Conservation (phyloP, 2,329 filamentous ascomycete genomes). For the Monilinia aucupariae region DNA sequence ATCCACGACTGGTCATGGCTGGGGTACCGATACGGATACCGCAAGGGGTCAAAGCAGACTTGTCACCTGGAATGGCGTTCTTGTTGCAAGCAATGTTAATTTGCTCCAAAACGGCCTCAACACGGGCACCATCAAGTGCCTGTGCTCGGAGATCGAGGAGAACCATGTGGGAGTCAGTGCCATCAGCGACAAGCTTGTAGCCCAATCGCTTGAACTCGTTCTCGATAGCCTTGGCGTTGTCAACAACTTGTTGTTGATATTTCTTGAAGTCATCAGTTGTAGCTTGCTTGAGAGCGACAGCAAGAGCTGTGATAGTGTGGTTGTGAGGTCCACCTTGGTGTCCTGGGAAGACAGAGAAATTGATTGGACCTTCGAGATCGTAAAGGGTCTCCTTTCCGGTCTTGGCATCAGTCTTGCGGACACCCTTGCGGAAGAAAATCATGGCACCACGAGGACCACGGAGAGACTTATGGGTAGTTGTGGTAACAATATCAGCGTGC, state of each 20-base stretch:
- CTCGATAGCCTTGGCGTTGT: conserved; percentile 87
- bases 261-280: conserved; percentile 83
- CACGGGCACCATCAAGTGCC: conserved; percentile 78
- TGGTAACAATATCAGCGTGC: conserved; percentile 91
- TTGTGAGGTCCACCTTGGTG: conserved; percentile 98
- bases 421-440: conserved; percentile 97
- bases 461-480: conserved; percentile 95
- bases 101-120: conserved; percentile 84
- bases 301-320: conserved; percentile 94
- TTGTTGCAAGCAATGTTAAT: conserved; percentile 73
- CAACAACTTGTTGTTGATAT: conserved; percentile 61
- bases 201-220: conserved; percentile 77
- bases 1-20: conserved; percentile 94
- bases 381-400: conserved; percentile 72
- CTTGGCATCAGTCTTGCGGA: conserved; percentile 75
- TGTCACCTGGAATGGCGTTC: conserved; percentile 97
- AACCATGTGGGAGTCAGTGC: conserved; percentile 96
- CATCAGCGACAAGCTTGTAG: conserved; percentile 90
- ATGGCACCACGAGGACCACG: conserved; percentile 92
- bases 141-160: conserved; percentile 87
- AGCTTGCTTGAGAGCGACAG: conserved; percentile 91
- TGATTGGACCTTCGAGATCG: conserved; percentile 89
- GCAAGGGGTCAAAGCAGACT: conserved; percentile 88
- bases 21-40: conserved; percentile 95
- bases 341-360: conserved; percentile 93